These are phyloP conservation scores for Auricularia cornea DNA, from an alignment of 768 basidiomycete species.

Conservation along the genomic window DNA sequence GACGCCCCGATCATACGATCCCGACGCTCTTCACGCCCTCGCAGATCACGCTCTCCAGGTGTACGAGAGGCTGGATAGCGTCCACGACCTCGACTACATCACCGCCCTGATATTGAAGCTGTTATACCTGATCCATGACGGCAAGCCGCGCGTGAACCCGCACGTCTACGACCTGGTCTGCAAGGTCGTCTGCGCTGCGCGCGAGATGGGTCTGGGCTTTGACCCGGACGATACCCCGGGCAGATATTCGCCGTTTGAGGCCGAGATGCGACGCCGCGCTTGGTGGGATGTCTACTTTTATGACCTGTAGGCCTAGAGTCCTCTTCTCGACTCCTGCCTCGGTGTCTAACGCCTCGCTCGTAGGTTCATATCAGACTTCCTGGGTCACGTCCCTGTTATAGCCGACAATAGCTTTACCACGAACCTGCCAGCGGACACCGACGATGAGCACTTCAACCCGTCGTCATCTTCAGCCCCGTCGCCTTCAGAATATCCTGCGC, in stretches of 20 bases:
- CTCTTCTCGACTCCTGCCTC: not conserved
- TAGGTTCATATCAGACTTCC: slow-evolving; percentile 63
- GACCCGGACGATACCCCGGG: slow-evolving; percentile 49
- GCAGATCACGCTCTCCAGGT: slow-evolving; percentile 40
- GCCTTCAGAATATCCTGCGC: slow-evolving; percentile 17
- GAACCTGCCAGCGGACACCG: slow-evolving; percentile 47
- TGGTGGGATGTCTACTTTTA: slow-evolving; percentile 80
- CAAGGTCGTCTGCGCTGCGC: slow-evolving; percentile 60
- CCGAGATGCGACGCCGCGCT: slow-evolving; percentile 44
- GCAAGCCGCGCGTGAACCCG: slow-evolving; percentile 34
- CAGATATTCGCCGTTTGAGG: slow-evolving; percentile 41
- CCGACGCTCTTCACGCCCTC: slow-evolving; percentile 32
- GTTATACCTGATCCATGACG: slow-evolving; percentile 44
- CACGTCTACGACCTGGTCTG: slow-evolving; percentile 42
- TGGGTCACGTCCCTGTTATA: slow-evolving; percentile 56
- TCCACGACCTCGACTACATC: slow-evolving; percentile 49
- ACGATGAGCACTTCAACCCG: slow-evolving; percentile 44
- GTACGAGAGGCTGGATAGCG: slow-evolving; percentile 32
- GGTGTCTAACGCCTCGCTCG: not conserved
- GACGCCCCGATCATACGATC: slow-evolving; percentile 16
- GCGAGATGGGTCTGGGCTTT: slow-evolving; percentile 50
- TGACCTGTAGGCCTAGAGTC: slow-evolving; percentile 47
- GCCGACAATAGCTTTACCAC: slow-evolving; percentile 47
- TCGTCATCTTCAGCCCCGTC: slow-evolving; percentile 37
- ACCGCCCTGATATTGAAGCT: slow-evolving; percentile 52